Evolutionary conservation across 2,329 filamentous ascomycete genomes (phyloP), one percentile per base, ranked within the genome.

Genomic region (Alternaria ethzedia): DNA sequence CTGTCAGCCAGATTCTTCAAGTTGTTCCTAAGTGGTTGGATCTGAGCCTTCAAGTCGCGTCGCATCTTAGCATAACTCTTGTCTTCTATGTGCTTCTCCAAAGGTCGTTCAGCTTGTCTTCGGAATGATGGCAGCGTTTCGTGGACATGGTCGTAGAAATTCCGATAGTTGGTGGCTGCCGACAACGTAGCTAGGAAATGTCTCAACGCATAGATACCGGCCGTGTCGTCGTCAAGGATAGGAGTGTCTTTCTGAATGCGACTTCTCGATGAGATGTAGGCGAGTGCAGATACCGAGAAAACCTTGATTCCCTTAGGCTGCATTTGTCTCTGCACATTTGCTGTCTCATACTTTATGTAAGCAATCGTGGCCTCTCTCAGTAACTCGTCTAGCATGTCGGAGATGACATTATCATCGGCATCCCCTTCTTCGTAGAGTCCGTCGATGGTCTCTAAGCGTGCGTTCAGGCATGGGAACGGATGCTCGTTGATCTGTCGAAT

Each of bases 61-160:
- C 67, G 51, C 61, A 70, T 65, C 17, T 44, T 6, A 13, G 57
- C 50, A 43, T 64, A 66, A 2, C 32, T 41, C 6, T 57, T 32
- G n/a, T 64, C 59, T 45, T 61, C 62, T 6, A 51, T 25, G 17
- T 63, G 49, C 6, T 60, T 62, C 20, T 60, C 55, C 2, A 62
- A 26, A 8, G 63, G 52, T 13, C 51, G 32, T 20, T 47, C 21
- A 13, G 57, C 57, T 23, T 56, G 20, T 0, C 9, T 23, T 1
- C 30, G 43, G 10, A 68, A 25, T 13, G 47, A 44, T n/a, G 59
- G 63, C 3, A 70, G 41, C 3, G 26, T 50, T 11, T 57, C 45
- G 13, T 54, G 57, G n/a, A 66, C 52, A 20, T 68, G 67, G 4
- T 63, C 32, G 7, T 55, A 49, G 7, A 63, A 64, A 2, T 47